phyloP scores from a whole-genome alignment of 2,329 filamentous ascomycete species.

The Penicillium occitanis region DNA sequence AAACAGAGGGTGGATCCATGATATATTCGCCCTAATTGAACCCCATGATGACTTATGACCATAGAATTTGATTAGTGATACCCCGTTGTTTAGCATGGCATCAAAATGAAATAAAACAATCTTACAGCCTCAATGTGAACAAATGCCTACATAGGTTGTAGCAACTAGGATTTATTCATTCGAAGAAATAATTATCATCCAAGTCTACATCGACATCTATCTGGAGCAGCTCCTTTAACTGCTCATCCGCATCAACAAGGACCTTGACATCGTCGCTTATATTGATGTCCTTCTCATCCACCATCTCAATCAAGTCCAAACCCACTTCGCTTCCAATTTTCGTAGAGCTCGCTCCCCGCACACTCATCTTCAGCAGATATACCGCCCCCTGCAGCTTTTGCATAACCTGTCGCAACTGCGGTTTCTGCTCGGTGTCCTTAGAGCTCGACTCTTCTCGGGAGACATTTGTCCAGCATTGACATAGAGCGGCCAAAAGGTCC shows the following conservation, averaged over 20 bases:
- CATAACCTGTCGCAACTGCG: slow-evolving; percentile 25
- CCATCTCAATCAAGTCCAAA: slow-evolving; percentile 27
- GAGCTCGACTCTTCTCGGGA: slow-evolving; percentile 34
- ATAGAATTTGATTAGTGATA: slow-evolving; percentile 1
- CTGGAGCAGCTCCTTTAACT: slow-evolving; percentile 32
- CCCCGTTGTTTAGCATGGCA: not conserved
- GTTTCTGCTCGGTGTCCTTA: slow-evolving; percentile 25
- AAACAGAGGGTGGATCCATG: slow-evolving; percentile 68
- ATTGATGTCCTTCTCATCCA: slow-evolving; percentile 29
- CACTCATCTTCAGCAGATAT: slow-evolving; percentile 32
- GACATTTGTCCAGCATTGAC: slow-evolving; percentile 63
- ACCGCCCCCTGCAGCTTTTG: slow-evolving; percentile 26
- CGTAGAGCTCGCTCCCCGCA: slow-evolving; percentile 21
- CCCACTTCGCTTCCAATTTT: slow-evolving; percentile 13
- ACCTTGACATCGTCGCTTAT: slow-evolving; percentile 37
- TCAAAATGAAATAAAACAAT: not conserved
- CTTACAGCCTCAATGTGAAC: not conserved
- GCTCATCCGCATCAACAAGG: slow-evolving; percentile 39
- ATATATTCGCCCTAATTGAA: not conserved
- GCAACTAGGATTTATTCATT: not conserved
- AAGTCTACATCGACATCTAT: slow-evolving; percentile 8
- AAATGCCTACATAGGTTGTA: not conserved
- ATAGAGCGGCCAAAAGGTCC: slow-evolving; percentile 63
- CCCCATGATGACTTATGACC: not conserved
- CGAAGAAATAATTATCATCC: slow-evolving; percentile 24